Evolutionary conservation across 441 rosid species (phyloP), one percentile per base, ranked within the genome.

Genomic region (Theobroma grandiflorum): DNA sequence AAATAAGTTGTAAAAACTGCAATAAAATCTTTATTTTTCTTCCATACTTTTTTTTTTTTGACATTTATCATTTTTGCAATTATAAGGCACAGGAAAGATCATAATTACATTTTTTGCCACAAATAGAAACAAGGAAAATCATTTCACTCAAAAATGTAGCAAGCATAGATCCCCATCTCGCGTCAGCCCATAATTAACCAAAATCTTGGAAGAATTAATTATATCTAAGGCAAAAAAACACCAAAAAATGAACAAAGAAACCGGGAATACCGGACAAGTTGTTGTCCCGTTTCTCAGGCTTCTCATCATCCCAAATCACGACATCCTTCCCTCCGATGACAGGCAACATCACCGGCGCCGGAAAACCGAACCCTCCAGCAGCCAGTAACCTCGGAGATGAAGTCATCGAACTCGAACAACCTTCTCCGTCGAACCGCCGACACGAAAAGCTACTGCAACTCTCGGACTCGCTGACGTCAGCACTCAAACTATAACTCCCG

Each of bases 381-480:
- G 78, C 49, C 45, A 81, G 85, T 49, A 78, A 33, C 22, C 86
- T 86, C 0, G 97, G 98, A 26, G 98, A 88, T n/a, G 96, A 89
- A 14, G 94, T 70, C 37, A 94, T 79, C n/a, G 97, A 91, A 82
- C 87, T 84, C 8, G 95, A 91, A 45, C 92, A 90, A 11, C 85
- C 94, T 33, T 88, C 95, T 15, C 83, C 92, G 2, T 91, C 91
- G 72, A 91, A 89, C 11, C 91, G 89, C 50, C 88, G 90, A 82
- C 90, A 86, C 5, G 93, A 94, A 82, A 93, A 92, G 86, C 97
- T 91, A 79, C 95, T 91, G 20, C 91, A 90, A 79, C 98, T 97
- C 88, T 95, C 97, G 0, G 99, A 95, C 89, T 97, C 98, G 74
- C 98, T 95, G 83, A 97, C 86, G 80, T 97, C 99, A 74, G 98